Conservation (phyloP, 2,329 filamentous ascomycete species). For the Monilinia fructicola region DNA sequence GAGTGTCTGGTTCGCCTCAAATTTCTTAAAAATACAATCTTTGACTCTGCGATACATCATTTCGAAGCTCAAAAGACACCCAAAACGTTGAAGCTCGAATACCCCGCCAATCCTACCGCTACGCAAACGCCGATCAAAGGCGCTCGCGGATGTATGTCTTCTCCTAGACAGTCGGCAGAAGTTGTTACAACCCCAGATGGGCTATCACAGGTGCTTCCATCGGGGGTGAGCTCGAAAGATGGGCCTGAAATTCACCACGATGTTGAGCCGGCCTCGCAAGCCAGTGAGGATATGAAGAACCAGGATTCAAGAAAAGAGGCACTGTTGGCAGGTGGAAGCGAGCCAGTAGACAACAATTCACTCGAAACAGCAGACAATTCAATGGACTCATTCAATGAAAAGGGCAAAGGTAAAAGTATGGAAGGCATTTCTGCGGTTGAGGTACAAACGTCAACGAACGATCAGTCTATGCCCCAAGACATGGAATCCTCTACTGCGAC, state of each 20-base stretch:
- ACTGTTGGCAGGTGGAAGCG: conserved; percentile 16
- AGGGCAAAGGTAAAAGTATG: conserved; percentile 2
- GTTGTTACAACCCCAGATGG: conserved; percentile 33
- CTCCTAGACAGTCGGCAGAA: conserved; percentile 36
- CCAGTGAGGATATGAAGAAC: conserved; percentile 22
- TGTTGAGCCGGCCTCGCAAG: conserved; percentile 9
- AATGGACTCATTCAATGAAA: conserved; percentile 14
- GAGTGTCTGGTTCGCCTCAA: not conserved
- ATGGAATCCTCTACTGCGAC: conserved; percentile 43
- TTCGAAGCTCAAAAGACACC: conserved; percentile 19
- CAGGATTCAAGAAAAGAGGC: conserved; percentile 15
- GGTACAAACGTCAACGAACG: not conserved
- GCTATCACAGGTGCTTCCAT: conserved; percentile 24
- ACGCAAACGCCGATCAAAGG: conserved; percentile 35
- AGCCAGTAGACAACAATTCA: not conserved
- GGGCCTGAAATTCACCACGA: conserved; percentile 8
- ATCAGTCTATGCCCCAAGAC: conserved; percentile 26
- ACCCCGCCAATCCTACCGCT: conserved; percentile 37
- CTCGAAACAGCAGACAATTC: conserved; percentile 2
- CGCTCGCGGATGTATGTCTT: conserved; percentile 40
- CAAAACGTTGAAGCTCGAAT: conserved; percentile 24
- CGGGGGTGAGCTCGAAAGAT: conserved; percentile 19
- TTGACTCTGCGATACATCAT: not conserved
- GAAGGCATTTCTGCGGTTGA: conserved; percentile 15
- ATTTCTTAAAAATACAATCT: not conserved